A percentile compares a stretch with the other conserved stretches of the same genome.
These are phyloP conservation scores for Orbilia ellipsospora DNA, from an alignment of 2,329 filamentous ascomycete species.

Conservation along the genomic window DNA sequence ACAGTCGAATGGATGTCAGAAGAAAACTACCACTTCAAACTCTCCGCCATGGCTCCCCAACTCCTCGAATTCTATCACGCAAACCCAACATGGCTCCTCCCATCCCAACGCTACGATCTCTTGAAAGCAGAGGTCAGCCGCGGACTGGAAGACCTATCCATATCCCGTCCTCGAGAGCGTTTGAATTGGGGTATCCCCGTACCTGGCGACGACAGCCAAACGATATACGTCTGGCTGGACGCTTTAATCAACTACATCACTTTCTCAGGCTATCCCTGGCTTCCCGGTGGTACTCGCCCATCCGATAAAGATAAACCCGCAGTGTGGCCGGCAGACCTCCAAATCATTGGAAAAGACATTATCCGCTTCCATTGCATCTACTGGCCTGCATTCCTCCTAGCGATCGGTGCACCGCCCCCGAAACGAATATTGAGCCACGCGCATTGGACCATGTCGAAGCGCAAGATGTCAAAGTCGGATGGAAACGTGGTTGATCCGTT, in stretches of 20 bases:
- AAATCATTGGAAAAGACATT: slow-evolving; percentile 97
- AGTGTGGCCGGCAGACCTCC: slow-evolving; percentile 90
- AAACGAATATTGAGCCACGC: slow-evolving; percentile 86
- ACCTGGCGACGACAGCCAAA: slow-evolving; percentile 84
- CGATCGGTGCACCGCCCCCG: slow-evolving; percentile 80
- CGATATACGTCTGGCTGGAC: slow-evolving; percentile 98
- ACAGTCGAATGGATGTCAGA: slow-evolving; percentile 96
- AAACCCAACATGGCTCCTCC: slow-evolving; percentile 82
- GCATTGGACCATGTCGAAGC: slow-evolving; percentile 91
- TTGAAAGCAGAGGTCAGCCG: slow-evolving; percentile 80
- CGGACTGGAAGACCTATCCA: slow-evolving; percentile 85
- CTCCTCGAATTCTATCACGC: slow-evolving; percentile 81
- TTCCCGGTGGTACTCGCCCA: slow-evolving; percentile 57
- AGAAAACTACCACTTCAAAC: slow-evolving; percentile 91
- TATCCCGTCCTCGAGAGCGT: slow-evolving; percentile 82
- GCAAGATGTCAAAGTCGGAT: slow-evolving; percentile 96
- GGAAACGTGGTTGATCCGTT: slow-evolving; percentile 97
- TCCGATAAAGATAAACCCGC: slow-evolving; percentile 71
- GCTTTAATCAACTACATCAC: slow-evolving; percentile 94
- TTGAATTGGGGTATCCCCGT: slow-evolving; percentile 90
- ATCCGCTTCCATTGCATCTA: slow-evolving; percentile 96
- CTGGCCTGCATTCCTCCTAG: slow-evolving; percentile 96
- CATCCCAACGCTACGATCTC: slow-evolving; percentile 77
- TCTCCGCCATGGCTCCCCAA: slow-evolving; percentile 82
- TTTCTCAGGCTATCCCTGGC: slow-evolving; percentile 80